Percentiles rank a stretch among this genome's conserved stretches.
These are phyloP conservation scores for Ophiocordyceps sinensis DNA, from an alignment of 2,329 filamentous ascomycete genomes.

Conservation along the genomic window DNA sequence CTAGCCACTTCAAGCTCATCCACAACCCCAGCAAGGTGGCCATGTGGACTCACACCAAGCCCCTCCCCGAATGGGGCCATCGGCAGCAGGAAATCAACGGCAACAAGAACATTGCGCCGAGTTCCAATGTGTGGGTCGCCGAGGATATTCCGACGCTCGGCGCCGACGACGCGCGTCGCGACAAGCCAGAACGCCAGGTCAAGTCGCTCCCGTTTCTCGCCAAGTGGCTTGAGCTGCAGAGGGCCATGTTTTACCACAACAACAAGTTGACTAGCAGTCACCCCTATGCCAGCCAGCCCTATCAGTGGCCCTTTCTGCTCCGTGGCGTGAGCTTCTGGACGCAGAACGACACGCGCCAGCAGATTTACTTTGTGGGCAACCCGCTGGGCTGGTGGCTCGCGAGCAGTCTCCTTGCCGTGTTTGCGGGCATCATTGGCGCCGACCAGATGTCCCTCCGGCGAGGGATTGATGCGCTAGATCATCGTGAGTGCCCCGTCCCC, in stretches of 20 bases:
- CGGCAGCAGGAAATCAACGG: slow-evolving; percentile 99
- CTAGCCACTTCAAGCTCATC: slow-evolving; percentile 89
- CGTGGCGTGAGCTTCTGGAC: slow-evolving; percentile 99
- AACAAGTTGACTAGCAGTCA: slow-evolving; percentile 94
- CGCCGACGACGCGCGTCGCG: slow-evolving; percentile 55
- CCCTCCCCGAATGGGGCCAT: slow-evolving; percentile 93
- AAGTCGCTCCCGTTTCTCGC: slow-evolving; percentile 77
- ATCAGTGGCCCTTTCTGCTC: slow-evolving; percentile 95
- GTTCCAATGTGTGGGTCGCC: slow-evolving; percentile 88
- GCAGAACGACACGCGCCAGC: slow-evolving; percentile 81
- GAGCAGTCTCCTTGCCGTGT: slow-evolving; percentile 83
- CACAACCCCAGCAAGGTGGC: slow-evolving; percentile 92
- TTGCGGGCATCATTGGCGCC: slow-evolving; percentile 77
- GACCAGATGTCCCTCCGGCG: slow-evolving; percentile 89
- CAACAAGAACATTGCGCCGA: slow-evolving; percentile 84
- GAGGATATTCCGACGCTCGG: slow-evolving; percentile 79
- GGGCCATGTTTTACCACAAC: slow-evolving; percentile 99
- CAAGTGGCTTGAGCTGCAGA: slow-evolving; percentile 94
- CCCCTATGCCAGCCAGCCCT: slow-evolving; percentile 86
- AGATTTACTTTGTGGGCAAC: slow-evolving; percentile 98
- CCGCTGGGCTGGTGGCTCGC: slow-evolving; percentile 95
- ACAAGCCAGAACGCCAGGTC: slow-evolving; percentile 62
- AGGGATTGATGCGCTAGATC: slow-evolving; percentile 83
- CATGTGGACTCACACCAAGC: slow-evolving; percentile 95
- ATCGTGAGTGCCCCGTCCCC: slow-evolving; percentile 50